A percentile compares a stretch with the other conserved stretches of the same genome.
Evolutionary conservation across 352 stramenopile species (phyloP).

Genomic region (Globisporangium carolinianum): DNA sequence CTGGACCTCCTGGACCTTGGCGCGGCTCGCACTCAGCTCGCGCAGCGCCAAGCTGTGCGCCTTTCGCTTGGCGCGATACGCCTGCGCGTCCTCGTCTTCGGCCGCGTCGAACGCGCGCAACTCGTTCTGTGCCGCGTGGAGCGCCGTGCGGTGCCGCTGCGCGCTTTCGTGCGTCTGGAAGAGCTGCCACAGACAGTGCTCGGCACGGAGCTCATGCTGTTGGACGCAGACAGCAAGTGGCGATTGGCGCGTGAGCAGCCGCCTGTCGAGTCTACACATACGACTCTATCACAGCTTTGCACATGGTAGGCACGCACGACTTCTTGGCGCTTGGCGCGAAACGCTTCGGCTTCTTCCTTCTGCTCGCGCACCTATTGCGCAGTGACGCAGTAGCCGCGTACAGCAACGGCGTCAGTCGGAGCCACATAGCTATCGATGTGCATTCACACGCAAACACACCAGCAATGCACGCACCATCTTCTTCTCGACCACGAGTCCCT

Average conservation of each 20-base stretch:
- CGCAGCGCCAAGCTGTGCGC: slow-evolving; percentile 43
- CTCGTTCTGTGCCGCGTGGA: slow-evolving; percentile 48
- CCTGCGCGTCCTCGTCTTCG: slow-evolving; percentile 31
- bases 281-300: too few species aligned
- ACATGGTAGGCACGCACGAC: slow-evolving; percentile 25
- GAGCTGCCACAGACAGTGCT: slow-evolving; percentile 96
- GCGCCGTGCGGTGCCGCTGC: slow-evolving; percentile 69
- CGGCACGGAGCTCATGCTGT: slow-evolving; percentile 69
- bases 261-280: too few species aligned
- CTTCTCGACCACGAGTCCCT: slow-evolving; percentile 91
- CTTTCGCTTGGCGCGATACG: slow-evolving; percentile 74
- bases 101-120: slow-evolving; percentile 32
- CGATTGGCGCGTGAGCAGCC: neutral
- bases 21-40: slow-evolving; percentile 52
- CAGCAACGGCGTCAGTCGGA: neutral
- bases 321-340: slow-evolving; percentile 58
- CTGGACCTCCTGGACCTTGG: slow-evolving; percentile 72
- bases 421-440: neutral
- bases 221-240: neutral
- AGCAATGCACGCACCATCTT: slow-evolving; percentile 35
- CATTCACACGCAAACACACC: neutral
- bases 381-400: neutral
- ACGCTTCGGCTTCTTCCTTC: slow-evolving; percentile 89
- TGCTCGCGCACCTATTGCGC: slow-evolving; percentile 86
- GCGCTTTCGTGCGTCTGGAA: slow-evolving; percentile 92